Evolutionary conservation across 2,329 filamentous ascomycete species (phyloP).

Genomic region (Claviceps digitariae): DNA sequence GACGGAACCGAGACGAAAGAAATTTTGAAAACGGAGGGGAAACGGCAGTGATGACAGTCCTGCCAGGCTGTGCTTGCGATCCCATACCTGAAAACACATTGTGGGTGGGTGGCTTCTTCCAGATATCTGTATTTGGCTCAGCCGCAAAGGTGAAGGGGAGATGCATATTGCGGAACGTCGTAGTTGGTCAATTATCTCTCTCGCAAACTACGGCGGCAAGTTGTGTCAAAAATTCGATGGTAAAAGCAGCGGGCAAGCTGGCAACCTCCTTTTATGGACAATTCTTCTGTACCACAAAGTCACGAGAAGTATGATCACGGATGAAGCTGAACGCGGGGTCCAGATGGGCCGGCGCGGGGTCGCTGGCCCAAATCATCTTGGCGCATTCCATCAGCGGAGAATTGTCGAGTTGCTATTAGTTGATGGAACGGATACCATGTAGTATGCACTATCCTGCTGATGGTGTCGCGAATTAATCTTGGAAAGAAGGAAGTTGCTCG

Average conservation of each 20-base stretch:
- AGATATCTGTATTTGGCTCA: conserved; percentile 54
- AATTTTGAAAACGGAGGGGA: no score
- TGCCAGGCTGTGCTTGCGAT: not conserved
- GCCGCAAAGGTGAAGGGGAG: conserved; percentile 39
- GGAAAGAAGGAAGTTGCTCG: no score
- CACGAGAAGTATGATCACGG: not conserved
- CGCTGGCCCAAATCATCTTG: no score
- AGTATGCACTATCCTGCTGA: no score
- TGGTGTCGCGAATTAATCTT: no score
- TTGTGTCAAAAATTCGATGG: no score
- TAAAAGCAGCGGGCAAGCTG: not conserved
- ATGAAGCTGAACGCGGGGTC: not conserved
- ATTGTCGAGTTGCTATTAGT: no score
- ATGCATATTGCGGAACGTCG: not conserved
- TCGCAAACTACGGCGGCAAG: not conserved
- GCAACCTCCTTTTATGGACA: not conserved
- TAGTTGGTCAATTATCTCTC: not conserved
- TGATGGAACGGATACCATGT: no score
- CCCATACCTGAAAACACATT: conserved; percentile 47
- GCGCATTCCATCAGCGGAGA: no score
- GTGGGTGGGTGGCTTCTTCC: conserved; percentile 58
- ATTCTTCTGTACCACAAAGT: not conserved
- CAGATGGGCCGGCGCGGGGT: not conserved
- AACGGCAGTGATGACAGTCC: no score
- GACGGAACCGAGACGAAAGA: no score